Evolutionary conservation across 2,329 filamentous ascomycete genomes (phyloP).

Genomic region (Parafenestella ontariensis): DNA sequence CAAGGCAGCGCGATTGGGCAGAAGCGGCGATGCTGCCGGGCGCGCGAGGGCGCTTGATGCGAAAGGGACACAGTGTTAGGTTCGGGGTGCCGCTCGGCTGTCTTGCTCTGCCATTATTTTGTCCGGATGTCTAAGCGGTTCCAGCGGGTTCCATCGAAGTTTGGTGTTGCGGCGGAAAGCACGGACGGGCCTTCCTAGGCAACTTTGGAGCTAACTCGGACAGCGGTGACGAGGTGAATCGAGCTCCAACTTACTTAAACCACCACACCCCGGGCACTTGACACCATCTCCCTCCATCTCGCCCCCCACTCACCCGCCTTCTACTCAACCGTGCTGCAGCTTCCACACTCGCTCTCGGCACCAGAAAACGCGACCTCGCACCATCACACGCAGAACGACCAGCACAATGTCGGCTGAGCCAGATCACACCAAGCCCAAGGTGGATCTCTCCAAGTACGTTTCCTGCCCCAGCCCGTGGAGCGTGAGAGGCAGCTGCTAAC

Average conservation of each 20-base stretch:
- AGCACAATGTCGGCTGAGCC: constrained; percentile 59
- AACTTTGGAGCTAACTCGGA: constrained; percentile 28
- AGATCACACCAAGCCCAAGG: constrained; percentile 57
- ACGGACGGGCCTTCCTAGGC: constrained; percentile 26
- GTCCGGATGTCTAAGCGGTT: constrained; percentile 26
- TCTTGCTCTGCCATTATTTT: constrained; percentile 9
- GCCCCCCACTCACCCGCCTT: constrained; percentile 28
- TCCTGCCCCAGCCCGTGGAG: constrained; percentile 12
- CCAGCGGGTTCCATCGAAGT: constrained; percentile 34
- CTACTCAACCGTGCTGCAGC: constrained; percentile 24
- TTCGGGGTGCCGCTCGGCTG: constrained; percentile 14
- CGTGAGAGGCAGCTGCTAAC: constrained; percentile 50
- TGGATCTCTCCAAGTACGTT: constrained; percentile 56
- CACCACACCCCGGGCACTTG: constrained; percentile 35
- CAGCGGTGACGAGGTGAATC: constrained; percentile 33
- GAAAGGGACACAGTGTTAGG: constrained; percentile 29
- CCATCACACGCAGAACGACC: constrained; percentile 19
- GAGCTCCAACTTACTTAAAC: constrained; percentile 45
- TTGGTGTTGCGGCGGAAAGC: constrained; percentile 35
- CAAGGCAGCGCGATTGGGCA: constrained; percentile 14
- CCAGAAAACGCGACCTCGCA: constrained; percentile 11
- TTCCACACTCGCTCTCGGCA: constrained; percentile 15
- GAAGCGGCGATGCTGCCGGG: background rate
- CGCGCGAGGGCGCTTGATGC: background rate
- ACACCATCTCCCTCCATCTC: constrained; percentile 35